Base-by-base conservation (phyloP, 2,329 filamentous ascomycete species). In the Fusarium sp. region DNA sequence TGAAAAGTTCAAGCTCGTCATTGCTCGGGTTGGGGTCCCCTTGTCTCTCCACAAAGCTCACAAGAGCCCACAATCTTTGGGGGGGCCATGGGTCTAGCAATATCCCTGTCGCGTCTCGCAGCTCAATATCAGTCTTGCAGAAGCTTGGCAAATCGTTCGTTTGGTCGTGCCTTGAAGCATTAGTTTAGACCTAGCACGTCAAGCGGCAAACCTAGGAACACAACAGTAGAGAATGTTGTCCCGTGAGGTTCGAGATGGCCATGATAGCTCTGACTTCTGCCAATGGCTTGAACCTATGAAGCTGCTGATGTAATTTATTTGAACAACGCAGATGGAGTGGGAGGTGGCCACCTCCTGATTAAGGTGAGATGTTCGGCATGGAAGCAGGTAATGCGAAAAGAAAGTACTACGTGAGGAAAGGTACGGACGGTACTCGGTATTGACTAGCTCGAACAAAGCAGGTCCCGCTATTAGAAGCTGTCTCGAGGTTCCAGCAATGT, bases 1-100 rank as follows among this genome's bases (percentile, higher is more conserved):
- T 69, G 60, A 48, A 55, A 43, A 68, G 60, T 48, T 66, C 53
- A 28, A 63, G 62, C 62, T 69, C 68, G 57, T 72, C 68, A 66
- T 71, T 60, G 62, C 43, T 60, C 38, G 46, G 56, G 56, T 57
- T 56, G 51, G 65, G 51, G 48, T 28, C 57, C 61, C 65, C 66
- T 62, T 59, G 66, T 68, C 57, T 56, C 66, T 64, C 66, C 67
- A 69, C 66, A 69, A 59, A 69, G 38, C 57, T 57, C 62, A 55
- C 52, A 45, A 26, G 38, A 62, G 20, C 38, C 52, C 65, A 65
- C 43, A 68, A 68, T 59, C 59, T 67, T 51, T 68, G 30, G 55
- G 56, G 54, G 49, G 52, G n/a, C n/a, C 26, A 54, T 45, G 45
- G 38, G 28, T 43, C 51, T 36, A 51, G 36, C 43, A 50, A 30